Evolutionary conservation across 345 rosid species (phyloP), one percentile per base, ranked within the genome.

Genomic region (Anacardium occidentale): DNA sequence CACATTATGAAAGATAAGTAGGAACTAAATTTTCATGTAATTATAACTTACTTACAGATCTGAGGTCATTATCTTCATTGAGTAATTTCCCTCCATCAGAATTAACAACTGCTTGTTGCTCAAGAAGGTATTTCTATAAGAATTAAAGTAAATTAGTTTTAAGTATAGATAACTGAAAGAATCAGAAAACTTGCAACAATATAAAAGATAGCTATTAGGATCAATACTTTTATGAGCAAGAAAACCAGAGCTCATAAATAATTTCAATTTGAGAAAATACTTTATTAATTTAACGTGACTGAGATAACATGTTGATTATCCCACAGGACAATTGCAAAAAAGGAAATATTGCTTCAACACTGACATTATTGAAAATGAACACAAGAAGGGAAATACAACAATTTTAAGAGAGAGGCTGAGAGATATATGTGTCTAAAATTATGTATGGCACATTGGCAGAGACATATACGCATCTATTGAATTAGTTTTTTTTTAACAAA

Each of bases 21-120:
- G 14, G 50, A n/a, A 47, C 20, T 15, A 44, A 73, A 18, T 2
- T 42, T 40, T 66, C 47, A 56, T 64, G 37, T 4, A 45, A 26
- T 60, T 18, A 51, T 26, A n/a, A 15, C 44, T 52, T 26, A 85
- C 98, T 78, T 83, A 94, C 98, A 81, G 97, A 84, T 94, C 98
- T 86, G 71, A 94, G 70, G 83, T 94, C 98, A 82, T 78, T 87
- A 80, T 94, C 98, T 82, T 94, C 98, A 76, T 94, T 94, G 65
- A 94, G 96, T 74, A 90, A 81, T 80, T 85, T 91, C 21, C 96
- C 91, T 71, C 94, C 93, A 81, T 94, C 97, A 71, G 59, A 82
- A 74, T 91, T 91, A 75, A 91, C 75, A 70, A 90, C 85, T 25
- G 98, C 98, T 45, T 89, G 87, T 83, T 91, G 90, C 86, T 94